These are phyloP conservation scores for Starmerella ratchasimensis DNA, from an alignment of 805 yeast genomes.

Conservation along the genomic window DNA sequence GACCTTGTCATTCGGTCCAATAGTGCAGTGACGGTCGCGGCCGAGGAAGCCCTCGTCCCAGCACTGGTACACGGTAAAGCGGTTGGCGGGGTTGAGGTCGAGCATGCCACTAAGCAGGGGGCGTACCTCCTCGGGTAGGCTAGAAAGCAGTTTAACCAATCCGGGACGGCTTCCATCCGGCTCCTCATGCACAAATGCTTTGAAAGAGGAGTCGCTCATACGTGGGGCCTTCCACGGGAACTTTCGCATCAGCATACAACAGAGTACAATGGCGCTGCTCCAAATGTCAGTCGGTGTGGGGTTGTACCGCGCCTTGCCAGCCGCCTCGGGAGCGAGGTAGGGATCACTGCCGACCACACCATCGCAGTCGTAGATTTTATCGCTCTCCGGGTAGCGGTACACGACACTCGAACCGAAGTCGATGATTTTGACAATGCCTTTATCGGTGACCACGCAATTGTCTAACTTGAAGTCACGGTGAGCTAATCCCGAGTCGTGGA, in stretches of 20 bases:
- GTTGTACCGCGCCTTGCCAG: slow-evolving; percentile 68
- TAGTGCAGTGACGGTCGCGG: slow-evolving; percentile 56
- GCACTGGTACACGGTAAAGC: slow-evolving; percentile 48
- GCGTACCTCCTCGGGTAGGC: slow-evolving; percentile 58
- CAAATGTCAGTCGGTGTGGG: slow-evolving; percentile 91
- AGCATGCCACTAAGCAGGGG: slow-evolving; percentile 55
- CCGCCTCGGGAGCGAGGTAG: slow-evolving; percentile 81
- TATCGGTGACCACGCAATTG: slow-evolving; percentile 71
- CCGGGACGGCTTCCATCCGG: slow-evolving; percentile 31
- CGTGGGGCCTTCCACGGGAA: slow-evolving; percentile 94
- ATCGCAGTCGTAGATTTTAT: slow-evolving; percentile 55
- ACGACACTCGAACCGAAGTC: slow-evolving; percentile 93
- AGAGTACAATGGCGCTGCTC: slow-evolving; percentile 82
- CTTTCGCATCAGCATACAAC: slow-evolving; percentile 82
- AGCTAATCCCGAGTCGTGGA: slow-evolving; percentile 69
- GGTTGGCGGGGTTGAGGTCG: slow-evolving; percentile 41
- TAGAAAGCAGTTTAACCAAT: slow-evolving; percentile 50
- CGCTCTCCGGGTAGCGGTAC: slow-evolving; percentile 73
- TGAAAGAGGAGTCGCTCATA: slow-evolving; percentile 65
- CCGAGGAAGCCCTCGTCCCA: slow-evolving; percentile 44
- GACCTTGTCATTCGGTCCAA: slow-evolving; percentile 22
- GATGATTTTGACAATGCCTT: slow-evolving; percentile 78
- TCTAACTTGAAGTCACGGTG: slow-evolving; percentile 87
- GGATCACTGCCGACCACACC: slow-evolving; percentile 87
- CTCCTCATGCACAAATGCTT: slow-evolving; percentile 43